Evolutionary conservation across 495 filamentous ascomycete species (phyloP), one percentile per base, ranked within the genome.

Genomic region (Paragyromitra xinjiangensis): DNA sequence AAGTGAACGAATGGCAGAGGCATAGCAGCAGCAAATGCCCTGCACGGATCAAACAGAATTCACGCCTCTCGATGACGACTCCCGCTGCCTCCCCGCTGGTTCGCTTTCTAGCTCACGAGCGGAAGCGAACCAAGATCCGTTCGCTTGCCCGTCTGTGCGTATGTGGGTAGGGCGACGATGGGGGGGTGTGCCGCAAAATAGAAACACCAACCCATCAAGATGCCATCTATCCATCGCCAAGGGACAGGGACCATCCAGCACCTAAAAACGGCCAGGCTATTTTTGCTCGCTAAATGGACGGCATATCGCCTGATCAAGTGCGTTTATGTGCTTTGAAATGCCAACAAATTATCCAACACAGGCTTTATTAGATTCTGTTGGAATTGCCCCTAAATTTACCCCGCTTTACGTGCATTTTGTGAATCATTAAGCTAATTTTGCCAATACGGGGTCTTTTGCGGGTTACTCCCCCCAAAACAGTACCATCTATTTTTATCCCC

Each of bases 381-480:
- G 62, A 78, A 78, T 79, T 64, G 50, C 39, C 73, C 73, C 75
- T 78, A 79, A 78, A 69, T 78, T 72, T 78, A 78, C 74, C 51
- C 58, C 66, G 22, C 56, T 45, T 22, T 26, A n/a, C 29, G 29
- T 34, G 37, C 64, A 14, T 26, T 34, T 63, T 63, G 9, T 71
- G 69, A 24, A 64, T 64, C 69, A 55, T 63, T 22, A 6, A 61
- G 19, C 61, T 59, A 69, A 66, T 74, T 61, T 48, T 58, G 42
- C 74, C 69, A 40, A 77, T 73, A 51, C 34, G 61, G 74, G 16
- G 39, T 19, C 48, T 45, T 76, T 45, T 64, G 58, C 22, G 48
- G 19, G 24, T 55, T 64, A 48, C 24, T 29, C 64, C 19, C 29
- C 69, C 56, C 44, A 26, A 64, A 73, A 29, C 44, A 55, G 37